A percentile compares a stretch with the other conserved stretches of the same genome.
These are phyloP conservation scores for Scheffersomyces illinoinensis DNA, from an alignment of 1,139 yeast genomes.

Conservation along the genomic window DNA sequence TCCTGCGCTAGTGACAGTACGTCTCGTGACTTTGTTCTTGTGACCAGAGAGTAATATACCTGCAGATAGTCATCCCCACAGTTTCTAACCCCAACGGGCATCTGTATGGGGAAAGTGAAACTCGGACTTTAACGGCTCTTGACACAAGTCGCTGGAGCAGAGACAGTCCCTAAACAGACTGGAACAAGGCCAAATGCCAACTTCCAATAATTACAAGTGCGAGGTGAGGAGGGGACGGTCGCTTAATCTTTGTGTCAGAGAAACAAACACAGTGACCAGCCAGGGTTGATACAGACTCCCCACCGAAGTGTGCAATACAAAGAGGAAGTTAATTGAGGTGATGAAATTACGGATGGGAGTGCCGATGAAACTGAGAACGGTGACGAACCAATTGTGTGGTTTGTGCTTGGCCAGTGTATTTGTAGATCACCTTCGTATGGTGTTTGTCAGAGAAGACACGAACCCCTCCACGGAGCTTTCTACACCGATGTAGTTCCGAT, in stretches of 20 bases:
- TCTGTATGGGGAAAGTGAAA: neutral
- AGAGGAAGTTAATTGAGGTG: too few species aligned
- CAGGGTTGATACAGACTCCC: neutral
- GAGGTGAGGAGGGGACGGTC: neutral
- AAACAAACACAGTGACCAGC: neutral
- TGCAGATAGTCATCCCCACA: neutral
- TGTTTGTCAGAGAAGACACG: neutral
- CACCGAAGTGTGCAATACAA: too few species aligned
- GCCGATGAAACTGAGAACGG: neutral
- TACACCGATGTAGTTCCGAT: neutral
- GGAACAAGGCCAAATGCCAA: neutral
- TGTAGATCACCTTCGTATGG: neutral
- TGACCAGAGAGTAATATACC: neutral
- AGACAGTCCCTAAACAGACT: neutral
- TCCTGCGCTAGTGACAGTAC: too few species aligned
- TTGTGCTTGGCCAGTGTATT: neutral
- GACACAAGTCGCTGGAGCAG: neutral
- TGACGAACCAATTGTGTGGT: neutral
- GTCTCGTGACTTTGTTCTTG: neutral
- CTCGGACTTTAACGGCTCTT: neutral
- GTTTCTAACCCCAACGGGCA: neutral
- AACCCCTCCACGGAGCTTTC: neutral
- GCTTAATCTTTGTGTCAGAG: neutral
- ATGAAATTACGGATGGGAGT: neutral
- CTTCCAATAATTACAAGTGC: neutral